A percentile compares a stretch with the other conserved stretches of the same genome.
Conservation (phyloP, 345 rosid genomes). For the Camelina hispida region DNA sequence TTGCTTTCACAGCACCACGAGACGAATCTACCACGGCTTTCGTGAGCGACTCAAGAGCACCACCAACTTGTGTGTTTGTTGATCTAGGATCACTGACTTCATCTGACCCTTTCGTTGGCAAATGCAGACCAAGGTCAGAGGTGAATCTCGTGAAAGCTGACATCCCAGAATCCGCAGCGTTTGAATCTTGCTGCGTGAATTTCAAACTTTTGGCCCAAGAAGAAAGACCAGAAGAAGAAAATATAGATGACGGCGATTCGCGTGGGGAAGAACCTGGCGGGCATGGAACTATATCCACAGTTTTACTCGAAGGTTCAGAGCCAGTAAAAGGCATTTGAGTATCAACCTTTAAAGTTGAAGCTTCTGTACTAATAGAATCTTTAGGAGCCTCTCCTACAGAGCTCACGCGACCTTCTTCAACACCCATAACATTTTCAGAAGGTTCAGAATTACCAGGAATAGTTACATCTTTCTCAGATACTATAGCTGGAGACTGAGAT, state of each 20-base stretch:
- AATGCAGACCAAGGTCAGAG: constrained; percentile 70
- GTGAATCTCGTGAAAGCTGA: constrained; percentile 76
- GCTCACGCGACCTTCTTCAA: constrained; percentile 21
- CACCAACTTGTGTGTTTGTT: constrained; percentile 50
- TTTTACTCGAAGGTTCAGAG: constrained; percentile 35
- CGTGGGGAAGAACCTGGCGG: constrained; percentile 46
- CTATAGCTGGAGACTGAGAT: constrained; percentile 45
- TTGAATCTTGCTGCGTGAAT: constrained; percentile 63
- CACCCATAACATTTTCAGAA: background rate
- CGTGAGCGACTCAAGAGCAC: constrained; percentile 68
- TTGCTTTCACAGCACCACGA: constrained; percentile 84
- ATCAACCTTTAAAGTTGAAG: constrained; percentile 26
- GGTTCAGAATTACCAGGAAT: constrained; percentile 9
- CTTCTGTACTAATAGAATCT: constrained; percentile 12
- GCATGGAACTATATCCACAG: constrained; percentile 41
- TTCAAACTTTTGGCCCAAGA: constrained; percentile 80
- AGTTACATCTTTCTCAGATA: constrained; percentile 23
- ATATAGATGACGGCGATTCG: constrained; percentile 46
- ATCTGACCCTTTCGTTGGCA: constrained; percentile 51
- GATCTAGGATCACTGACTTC: constrained; percentile 48
- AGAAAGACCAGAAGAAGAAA: constrained; percentile 64
- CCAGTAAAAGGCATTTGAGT: constrained; percentile 28
- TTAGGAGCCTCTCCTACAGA: constrained; percentile 29
- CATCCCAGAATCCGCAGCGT: constrained; percentile 53
- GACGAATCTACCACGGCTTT: constrained; percentile 90